Evolutionary conservation across 345 rosid genomes (phyloP), one percentile per base, ranked within the genome.

Genomic region (Salix purpurea): DNA sequence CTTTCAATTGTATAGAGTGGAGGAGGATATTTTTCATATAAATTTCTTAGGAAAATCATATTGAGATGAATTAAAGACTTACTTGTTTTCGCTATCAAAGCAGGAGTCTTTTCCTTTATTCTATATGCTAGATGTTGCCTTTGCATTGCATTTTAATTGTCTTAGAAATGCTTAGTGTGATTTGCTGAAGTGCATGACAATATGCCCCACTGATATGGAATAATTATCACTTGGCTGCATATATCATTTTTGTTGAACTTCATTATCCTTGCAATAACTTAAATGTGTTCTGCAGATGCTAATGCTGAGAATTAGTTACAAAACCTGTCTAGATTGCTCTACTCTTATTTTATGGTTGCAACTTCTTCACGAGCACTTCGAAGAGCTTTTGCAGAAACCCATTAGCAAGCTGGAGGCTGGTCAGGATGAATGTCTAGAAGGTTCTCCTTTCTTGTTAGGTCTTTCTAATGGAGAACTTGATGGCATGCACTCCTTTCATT

Each of bases 291-390:
- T 80, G 83, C 92, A 95, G 99, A 92, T 89, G 84, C 76, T 95
- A 73, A 88, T 93, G 96, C 83, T 85, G 75, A 89, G 93, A 84
- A 88, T 95, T 74, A 89, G 93, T 85, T 82, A 81, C 77, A 86
- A 79, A 80, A 81, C 80, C 67, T 70, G 78, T 60, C 65, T 85
- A 42, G 84, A 84, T 69, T 62, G 78, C 82, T 65, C 85, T 48
- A 77, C 82, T 67, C 83, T 82, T 65, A 65, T 72, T 78, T 86
- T 89, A 64, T 93, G 97, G 97, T 80, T 93, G 92, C 89, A 89
- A 78, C 89, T 86, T 87, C 83, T 95, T 76, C 90, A 85, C 70
- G 72, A 65, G 44, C 86, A 88, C 82, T 91, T 86, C 84, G 83
- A 88, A 74, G 94, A 87, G 28, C 77, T 86, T 76, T 82, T 91